These are phyloP conservation scores for Drechslera avenae DNA, from an alignment of 2,329 filamentous ascomycete genomes.

Conservation along the genomic window DNA sequence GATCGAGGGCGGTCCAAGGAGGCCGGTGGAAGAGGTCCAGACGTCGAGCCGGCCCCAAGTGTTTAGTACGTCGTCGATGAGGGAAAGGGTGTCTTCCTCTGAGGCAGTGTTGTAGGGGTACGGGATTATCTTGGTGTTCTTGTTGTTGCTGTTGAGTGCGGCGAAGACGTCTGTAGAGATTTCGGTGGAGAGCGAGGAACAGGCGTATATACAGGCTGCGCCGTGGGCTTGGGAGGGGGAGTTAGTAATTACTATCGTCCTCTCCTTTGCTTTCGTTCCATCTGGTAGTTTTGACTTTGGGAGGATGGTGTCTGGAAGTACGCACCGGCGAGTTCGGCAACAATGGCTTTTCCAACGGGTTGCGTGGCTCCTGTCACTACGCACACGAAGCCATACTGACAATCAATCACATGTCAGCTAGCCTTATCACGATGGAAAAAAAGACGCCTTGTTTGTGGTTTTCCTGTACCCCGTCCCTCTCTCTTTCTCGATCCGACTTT, in stretches of 20 bases:
- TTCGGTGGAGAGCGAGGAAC: constrained; percentile 53
- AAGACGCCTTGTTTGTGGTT: too few species aligned
- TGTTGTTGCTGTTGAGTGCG: constrained; percentile 46
- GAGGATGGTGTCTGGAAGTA: neutral
- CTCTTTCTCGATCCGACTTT: too few species aligned
- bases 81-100: constrained; percentile 63
- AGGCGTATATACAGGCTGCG: constrained; percentile 67
- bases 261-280: too few species aligned
- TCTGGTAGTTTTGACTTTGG: neutral
- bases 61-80: constrained; percentile 69
- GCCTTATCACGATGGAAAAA: neutral
- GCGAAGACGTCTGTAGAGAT: constrained; percentile 54
- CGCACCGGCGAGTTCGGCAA: constrained; percentile 63
- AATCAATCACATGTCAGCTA: neutral
- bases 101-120: constrained; percentile 65
- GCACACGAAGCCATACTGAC: constrained; percentile 67
- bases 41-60: constrained; percentile 62
- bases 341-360: constrained; percentile 65
- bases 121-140: constrained; percentile 65
- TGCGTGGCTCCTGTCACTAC: constrained; percentile 67
- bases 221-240: constrained; percentile 60
- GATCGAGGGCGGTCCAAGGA: constrained; percentile 62
- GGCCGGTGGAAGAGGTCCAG: constrained; percentile 63
- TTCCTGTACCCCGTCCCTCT: neutral
- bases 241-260: neutral